Conservation (phyloP, 2,329 filamentous ascomycete genomes). For the Cladophialophora exuberans region DNA sequence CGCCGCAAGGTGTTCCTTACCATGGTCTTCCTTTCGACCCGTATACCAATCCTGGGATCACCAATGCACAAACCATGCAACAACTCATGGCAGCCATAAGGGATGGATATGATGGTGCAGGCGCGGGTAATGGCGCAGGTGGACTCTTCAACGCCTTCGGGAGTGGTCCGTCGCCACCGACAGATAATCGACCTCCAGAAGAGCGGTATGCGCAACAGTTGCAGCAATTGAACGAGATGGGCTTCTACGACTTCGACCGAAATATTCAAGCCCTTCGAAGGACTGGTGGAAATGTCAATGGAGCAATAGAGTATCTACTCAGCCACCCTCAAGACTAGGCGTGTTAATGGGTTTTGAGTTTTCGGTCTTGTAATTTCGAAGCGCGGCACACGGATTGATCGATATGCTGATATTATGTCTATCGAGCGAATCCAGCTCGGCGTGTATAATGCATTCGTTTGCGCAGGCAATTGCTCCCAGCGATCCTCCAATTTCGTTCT, state of each 20-base stretch:
- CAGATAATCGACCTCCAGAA: constrained; percentile 87
- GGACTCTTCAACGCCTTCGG: constrained; percentile 39
- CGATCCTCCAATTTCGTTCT: background rate
- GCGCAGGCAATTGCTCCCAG: background rate
- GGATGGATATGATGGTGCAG: constrained; percentile 46
- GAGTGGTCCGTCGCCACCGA: constrained; percentile 55
- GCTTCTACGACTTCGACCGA: constrained; percentile 93
- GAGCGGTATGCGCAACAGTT: constrained; percentile 90
- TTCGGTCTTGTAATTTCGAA: background rate
- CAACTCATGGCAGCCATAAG: constrained; percentile 59
- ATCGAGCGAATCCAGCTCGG: background rate
- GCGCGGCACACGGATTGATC: background rate
- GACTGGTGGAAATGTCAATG: constrained; percentile 91
- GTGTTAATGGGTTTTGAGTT: background rate
- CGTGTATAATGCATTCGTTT: constrained; percentile 7
- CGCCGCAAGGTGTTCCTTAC: constrained; percentile 45
- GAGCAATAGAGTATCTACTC: constrained; percentile 51
- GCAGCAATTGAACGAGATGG: constrained; percentile 96
- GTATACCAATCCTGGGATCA: constrained; percentile 58
- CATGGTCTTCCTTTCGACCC: constrained; percentile 35
- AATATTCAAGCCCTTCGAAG: constrained; percentile 87
- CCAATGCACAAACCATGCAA: constrained; percentile 62
- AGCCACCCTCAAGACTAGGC: constrained; percentile 27
- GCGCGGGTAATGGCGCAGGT: constrained; percentile 37
- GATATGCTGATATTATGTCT: constrained; percentile 1